Conservation (phyloP, 495 filamentous ascomycete genomes). For the Melanomma pulvis-pyrius region DNA sequence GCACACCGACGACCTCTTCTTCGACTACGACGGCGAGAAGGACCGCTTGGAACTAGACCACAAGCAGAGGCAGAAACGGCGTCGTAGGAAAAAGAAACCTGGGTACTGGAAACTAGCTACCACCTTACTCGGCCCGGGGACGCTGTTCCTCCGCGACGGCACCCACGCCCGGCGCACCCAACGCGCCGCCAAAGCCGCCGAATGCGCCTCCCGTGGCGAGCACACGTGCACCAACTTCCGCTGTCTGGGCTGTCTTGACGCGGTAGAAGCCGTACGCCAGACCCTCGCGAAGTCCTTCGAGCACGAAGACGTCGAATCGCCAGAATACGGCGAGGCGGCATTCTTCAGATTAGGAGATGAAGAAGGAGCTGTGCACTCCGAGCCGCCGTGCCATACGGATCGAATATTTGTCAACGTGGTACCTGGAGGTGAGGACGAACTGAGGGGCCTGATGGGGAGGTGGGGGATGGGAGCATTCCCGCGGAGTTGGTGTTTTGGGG, state of each 20-base stretch:
- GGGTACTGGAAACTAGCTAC: constrained; percentile 28
- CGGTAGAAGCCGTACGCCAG: constrained; percentile 18
- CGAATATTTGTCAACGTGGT: constrained; percentile 35
- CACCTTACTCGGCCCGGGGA: constrained; percentile 21
- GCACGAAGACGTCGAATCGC: constrained; percentile 45
- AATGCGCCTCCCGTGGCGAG: neutral
- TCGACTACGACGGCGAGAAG: constrained; percentile 39
- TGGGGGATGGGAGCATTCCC: constrained; percentile 54
- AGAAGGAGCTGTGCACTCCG: constrained; percentile 40
- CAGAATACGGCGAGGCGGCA: constrained; percentile 45
- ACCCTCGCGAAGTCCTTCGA: constrained; percentile 8
- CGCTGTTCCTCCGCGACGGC: constrained; percentile 14
- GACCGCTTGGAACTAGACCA: neutral
- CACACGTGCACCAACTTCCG: constrained; percentile 18
- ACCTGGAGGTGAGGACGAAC: constrained; percentile 44
- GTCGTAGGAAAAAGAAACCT: neutral
- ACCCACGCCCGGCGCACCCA: neutral
- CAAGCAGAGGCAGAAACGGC: neutral
- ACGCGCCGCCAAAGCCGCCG: neutral
- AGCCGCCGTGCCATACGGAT: constrained; percentile 8
- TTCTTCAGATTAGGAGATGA: constrained; percentile 52
- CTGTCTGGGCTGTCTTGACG: constrained; percentile 20
- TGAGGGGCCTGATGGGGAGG: constrained; percentile 45
- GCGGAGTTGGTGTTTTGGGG: constrained; percentile 49
- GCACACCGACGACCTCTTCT: constrained; percentile 48